Evolutionary conservation across 139 green algal genomes (phyloP).

Genomic region (Closterium sp.): DNA sequence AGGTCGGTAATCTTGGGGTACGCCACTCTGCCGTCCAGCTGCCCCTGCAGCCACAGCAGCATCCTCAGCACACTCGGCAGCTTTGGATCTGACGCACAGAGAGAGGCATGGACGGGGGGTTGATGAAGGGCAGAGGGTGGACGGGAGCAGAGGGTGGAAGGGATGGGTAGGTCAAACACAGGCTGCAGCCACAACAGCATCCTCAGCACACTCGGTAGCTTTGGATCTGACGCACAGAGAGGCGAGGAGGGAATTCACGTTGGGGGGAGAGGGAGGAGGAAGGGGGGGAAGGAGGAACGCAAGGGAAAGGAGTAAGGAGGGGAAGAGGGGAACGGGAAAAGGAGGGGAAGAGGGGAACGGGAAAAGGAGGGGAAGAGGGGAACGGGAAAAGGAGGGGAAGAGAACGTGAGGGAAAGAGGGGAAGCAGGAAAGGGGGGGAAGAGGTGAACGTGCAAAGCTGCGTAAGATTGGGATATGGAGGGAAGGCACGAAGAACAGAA

Average conservation of each 20-base stretch:
- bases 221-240: not conserved
- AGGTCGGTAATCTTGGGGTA: constrained; percentile 80
- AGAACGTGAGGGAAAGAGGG: no score
- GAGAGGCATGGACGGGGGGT: no score
- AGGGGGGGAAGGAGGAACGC: no score
- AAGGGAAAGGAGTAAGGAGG: not conserved
- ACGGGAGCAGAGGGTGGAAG: no score
- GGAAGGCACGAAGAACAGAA: no score
- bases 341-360: not conserved
- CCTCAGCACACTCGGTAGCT: constrained; percentile 49
- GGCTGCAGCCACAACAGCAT: constrained; percentile 63
- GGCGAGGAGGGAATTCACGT: not conserved
- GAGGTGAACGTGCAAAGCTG: no score
- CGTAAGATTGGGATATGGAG: no score
- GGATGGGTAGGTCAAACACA: no score
- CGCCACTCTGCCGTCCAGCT: constrained; percentile 67
- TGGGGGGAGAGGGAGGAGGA: not conserved
- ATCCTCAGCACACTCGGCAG: constrained; percentile 55
- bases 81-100: no score
- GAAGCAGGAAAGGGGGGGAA: no score
- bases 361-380: not conserved
- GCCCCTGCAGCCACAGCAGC: constrained; percentile 64
- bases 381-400: not conserved
- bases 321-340: not conserved
- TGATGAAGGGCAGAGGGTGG: no score